Conservation (phyloP, 768 basidiomycete genomes). For the Mycena vulgaris region DNA sequence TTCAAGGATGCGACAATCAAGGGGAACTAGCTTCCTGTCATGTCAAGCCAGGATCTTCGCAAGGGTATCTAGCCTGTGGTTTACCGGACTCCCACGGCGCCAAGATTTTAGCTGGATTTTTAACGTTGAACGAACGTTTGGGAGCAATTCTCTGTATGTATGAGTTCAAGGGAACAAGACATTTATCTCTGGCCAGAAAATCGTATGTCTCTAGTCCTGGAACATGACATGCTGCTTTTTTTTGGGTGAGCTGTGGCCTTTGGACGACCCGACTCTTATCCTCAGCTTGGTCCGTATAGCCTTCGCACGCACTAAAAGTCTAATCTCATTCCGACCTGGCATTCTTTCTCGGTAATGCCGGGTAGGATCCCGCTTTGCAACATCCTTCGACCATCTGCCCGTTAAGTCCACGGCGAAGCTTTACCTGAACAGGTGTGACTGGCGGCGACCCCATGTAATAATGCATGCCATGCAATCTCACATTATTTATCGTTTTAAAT, state of each 20-base stretch:
- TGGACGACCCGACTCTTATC: background rate
- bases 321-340: conserved; percentile 19
- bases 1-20: conserved; percentile 18
- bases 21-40: conserved; percentile 29
- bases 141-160: too few relatives aligned
- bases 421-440: background rate
- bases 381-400: conserved; percentile 2
- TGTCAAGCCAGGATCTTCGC: conserved; percentile 32
- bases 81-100: conserved; percentile 24
- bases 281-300: conserved; percentile 6
- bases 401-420: conserved; percentile 25
- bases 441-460: background rate
- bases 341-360: conserved; percentile 16
- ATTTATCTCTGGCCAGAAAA: background rate
- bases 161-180: too few relatives aligned
- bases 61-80: conserved; percentile 17
- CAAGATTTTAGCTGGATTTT: background rate
- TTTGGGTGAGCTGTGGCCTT: background rate
- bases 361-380: background rate
- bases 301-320: conserved; percentile 13
- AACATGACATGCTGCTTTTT: background rate
- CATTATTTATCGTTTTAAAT: conserved; percentile 1
- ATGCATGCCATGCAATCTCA: background rate
- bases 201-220: background rate
- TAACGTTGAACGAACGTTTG: background rate